Evolutionary conservation across 371 early-diverging fungal genomes (phyloP), one percentile per base, ranked within the genome.

Genomic region (Syncephalastrum sp.): DNA sequence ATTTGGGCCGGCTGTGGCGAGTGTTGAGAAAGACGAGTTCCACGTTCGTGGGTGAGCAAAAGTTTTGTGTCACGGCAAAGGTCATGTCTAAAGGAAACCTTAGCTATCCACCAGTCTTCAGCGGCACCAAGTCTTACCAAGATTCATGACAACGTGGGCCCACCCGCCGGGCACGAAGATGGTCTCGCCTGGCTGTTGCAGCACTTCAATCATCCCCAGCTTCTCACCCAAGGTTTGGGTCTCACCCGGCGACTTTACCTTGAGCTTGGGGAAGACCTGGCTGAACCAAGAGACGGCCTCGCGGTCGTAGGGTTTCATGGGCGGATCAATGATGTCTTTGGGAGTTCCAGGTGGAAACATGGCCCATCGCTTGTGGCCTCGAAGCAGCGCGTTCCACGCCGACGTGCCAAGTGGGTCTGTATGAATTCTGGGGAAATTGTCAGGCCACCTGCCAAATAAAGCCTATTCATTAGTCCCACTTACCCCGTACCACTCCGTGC

Each of bases 111-210:
- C 33, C n/a, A 19, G 15, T 12, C 4, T 21, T 33, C 14, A 10
- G 8, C 6, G 15, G 27, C n/a, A 25, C 3, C 29, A 3, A 21
- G 10, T 44, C 56, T 50, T 72, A 82, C 86, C 87, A 21, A 90
- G 65, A 68, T 93, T 93, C 78, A 93, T 87, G 8, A 93, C 93
- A 8, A 90, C 86, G 65, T 91, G 93, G 1, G 80, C 69, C 93
- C 93, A 91, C 0, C 91, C 93, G 33, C 91, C 89, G 19, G 93
- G 93, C 0, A 93, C 92, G 73, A 88, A 93, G 42, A 93, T 88
- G 8, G 86, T 90, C 69, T 91, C 91, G 0, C 91, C 91, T 2
- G 91, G 91, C 17, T 77, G 66, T 57, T 93, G 93, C 38, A 90
- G 55, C 5, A 88, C 84, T 51, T 93, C 83, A 3, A 90, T 67